Percentiles rank a stretch among this genome's conserved stretches.
Conservation (phyloP, 1,284 basidiomycete genomes). For the Melampsora americana region DNA sequence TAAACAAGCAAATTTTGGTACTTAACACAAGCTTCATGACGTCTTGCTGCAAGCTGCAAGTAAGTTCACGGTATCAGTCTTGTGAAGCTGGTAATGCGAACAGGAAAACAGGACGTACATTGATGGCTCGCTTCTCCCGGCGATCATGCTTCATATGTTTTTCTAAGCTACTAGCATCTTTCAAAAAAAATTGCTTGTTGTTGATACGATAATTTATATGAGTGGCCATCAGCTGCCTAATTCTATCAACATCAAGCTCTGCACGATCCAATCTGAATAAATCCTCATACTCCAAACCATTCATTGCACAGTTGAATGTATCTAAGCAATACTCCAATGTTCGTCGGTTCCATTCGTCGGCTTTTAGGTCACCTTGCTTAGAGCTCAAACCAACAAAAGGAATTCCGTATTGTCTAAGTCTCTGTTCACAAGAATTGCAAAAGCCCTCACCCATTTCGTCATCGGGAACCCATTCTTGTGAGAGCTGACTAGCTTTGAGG, state of each 20-base stretch:
- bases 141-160: background rate
- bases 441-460: slow-evolving; percentile 5
- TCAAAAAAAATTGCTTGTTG: background rate
- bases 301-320: slow-evolving; percentile 6
- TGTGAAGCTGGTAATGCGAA: too few relatives aligned
- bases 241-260: background rate
- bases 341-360: slow-evolving; percentile 10
- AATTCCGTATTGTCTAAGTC: slow-evolving; percentile 13
- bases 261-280: background rate
- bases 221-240: background rate
- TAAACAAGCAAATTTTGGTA: background rate
- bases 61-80: background rate
- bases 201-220: slow-evolving; percentile 1
- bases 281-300: background rate
- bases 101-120: too few relatives aligned
- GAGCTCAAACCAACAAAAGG: slow-evolving; percentile 8
- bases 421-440: background rate
- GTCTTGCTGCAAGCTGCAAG: background rate
- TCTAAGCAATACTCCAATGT: slow-evolving; percentile 6
- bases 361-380: background rate
- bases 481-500: background rate
- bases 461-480: background rate
- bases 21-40: background rate
- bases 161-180: slow-evolving; percentile 11
- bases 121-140: too few relatives aligned